Percentiles rank a stretch among this genome's conserved stretches.
These are phyloP conservation scores for Coffea humblotiana DNA, from an alignment of 305 asterid species.

Conservation along the genomic window DNA sequence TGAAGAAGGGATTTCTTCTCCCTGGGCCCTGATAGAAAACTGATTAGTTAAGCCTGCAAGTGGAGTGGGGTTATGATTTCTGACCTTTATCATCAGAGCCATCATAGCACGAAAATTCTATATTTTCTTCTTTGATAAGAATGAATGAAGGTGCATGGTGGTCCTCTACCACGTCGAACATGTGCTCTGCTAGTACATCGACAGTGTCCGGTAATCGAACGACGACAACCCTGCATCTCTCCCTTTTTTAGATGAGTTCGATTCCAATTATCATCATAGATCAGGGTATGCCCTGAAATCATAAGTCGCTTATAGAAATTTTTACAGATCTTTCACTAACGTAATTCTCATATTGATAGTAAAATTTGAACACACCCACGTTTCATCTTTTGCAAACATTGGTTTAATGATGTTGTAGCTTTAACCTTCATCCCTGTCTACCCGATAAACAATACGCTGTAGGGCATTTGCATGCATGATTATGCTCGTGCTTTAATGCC, in stretches of 20 bases:
- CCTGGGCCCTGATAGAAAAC: neutral
- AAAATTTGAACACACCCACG: no score
- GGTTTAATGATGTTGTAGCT: neutral
- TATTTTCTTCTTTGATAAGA: slow-evolving; percentile 6
- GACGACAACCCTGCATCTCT: neutral
- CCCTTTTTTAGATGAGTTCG: no score
- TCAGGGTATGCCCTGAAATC: no score
- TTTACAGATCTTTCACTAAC: no score
- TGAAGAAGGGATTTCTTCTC: neutral
- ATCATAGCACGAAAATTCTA: neutral
- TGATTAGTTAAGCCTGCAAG: slow-evolving; percentile 3
- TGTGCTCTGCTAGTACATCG: slow-evolving; percentile 17
- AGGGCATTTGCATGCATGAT: neutral
- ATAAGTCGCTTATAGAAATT: no score
- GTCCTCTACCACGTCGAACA: slow-evolving; percentile 45
- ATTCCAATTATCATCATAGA: no score
- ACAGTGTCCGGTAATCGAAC: slow-evolving; percentile 10
- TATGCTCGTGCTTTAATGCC: neutral
- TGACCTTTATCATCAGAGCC: neutral
- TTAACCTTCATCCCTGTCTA: neutral
- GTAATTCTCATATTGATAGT: no score
- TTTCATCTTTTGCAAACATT: neutral
- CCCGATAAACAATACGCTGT: neutral
- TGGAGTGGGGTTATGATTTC: neutral
- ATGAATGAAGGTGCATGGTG: slow-evolving; percentile 30